Evolutionary conservation across 257 asterid species (phyloP).

Genomic region (Solanum infundibuliforme): DNA sequence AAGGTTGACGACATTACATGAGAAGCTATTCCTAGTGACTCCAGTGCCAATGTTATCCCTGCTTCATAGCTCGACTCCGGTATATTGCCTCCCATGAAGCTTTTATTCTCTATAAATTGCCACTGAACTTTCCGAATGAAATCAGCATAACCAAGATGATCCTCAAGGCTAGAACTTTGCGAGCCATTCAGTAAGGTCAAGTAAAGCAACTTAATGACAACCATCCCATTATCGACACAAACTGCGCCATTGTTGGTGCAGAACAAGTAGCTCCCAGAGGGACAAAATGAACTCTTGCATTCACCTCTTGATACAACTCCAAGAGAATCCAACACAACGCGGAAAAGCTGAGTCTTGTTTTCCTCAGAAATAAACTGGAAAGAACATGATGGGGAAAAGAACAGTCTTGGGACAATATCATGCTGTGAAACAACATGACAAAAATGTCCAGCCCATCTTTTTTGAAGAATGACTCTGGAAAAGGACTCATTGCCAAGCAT

Average conservation of each 20-base stretch:
- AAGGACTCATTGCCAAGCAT: conserved; percentile 66
- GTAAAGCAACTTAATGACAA: conserved; percentile 50
- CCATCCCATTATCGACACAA: conserved; percentile 50
- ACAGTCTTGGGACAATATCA: conserved; percentile 67
- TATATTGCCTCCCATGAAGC: conserved; percentile 20
- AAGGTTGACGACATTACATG: conserved; percentile 23
- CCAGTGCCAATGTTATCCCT: conserved; percentile 64
- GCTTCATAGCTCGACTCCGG: conserved; percentile 56
- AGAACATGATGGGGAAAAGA: conserved; percentile 40
- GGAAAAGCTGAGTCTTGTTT: conserved; percentile 18
- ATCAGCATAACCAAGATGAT: conserved; percentile 46
- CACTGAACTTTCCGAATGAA: conserved; percentile 28
- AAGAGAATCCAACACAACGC: conserved; percentile 25
- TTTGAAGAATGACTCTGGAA: conserved; percentile 54
- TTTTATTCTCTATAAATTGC: conserved; percentile 35
- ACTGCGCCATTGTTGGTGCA: conserved; percentile 61
- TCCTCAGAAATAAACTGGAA: conserved; percentile 19
- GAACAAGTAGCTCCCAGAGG: conserved; percentile 77
- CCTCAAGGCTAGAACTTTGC: conserved; percentile 31
- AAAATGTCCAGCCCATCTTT: conserved; percentile 75
- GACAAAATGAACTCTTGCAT: conserved; percentile 34
- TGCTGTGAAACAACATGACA: conserved; percentile 61
- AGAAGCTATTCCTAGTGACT: conserved; percentile 39
- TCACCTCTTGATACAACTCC: conserved; percentile 20
- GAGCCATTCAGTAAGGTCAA: conserved; percentile 38